Evolutionary conservation across 2,329 filamentous ascomycete species (phyloP).

Genomic region (Colletotrichum destructivum): DNA sequence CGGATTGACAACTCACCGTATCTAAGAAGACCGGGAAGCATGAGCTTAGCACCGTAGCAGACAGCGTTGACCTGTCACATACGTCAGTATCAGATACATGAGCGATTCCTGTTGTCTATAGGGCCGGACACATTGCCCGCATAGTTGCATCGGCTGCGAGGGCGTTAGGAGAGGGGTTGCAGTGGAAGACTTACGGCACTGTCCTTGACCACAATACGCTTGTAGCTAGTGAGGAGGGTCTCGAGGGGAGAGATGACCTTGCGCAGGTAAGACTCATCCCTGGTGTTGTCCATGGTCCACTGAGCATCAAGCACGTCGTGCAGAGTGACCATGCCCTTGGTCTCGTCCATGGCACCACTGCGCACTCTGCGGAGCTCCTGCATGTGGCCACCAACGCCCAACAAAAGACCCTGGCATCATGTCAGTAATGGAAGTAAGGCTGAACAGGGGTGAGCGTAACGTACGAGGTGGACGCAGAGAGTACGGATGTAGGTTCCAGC

Average conservation of each 20-base stretch:
- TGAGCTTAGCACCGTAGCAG: slow-evolving; percentile 98
- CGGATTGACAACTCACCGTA: slow-evolving; percentile 74
- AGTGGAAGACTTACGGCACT: slow-evolving; percentile 66
- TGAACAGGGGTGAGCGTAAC: slow-evolving; percentile 58
- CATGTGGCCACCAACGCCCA: slow-evolving; percentile 95
- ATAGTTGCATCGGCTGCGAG: slow-evolving; percentile 28
- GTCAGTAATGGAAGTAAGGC: slow-evolving; percentile 27
- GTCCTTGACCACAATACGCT: slow-evolving; percentile 98
- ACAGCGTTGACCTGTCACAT: slow-evolving; percentile 83
- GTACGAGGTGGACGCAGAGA: slow-evolving; percentile 87
- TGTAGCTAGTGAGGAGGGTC: slow-evolving; percentile 92
- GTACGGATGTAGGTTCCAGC: slow-evolving; percentile 99
- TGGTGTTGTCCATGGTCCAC: slow-evolving; percentile 94
- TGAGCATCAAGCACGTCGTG: slow-evolving; percentile 97
- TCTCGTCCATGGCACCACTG: slow-evolving; percentile 95
- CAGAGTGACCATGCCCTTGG: slow-evolving; percentile 89
- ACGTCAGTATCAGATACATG: slow-evolving; percentile 28
- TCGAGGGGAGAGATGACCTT: slow-evolving; percentile 93
- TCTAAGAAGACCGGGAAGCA: slow-evolving; percentile 95
- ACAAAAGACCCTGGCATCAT: slow-evolving; percentile 67
- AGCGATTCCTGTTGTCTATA: slow-evolving; percentile 3
- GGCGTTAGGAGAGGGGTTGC: slow-evolving; percentile 24
- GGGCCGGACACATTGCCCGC: slow-evolving; percentile 22
- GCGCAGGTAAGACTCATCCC: slow-evolving; percentile 91
- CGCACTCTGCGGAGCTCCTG: slow-evolving; percentile 96